These are phyloP conservation scores for Globisporangium nunn DNA, from an alignment of 352 stramenopile genomes.

Conservation along the genomic window DNA sequence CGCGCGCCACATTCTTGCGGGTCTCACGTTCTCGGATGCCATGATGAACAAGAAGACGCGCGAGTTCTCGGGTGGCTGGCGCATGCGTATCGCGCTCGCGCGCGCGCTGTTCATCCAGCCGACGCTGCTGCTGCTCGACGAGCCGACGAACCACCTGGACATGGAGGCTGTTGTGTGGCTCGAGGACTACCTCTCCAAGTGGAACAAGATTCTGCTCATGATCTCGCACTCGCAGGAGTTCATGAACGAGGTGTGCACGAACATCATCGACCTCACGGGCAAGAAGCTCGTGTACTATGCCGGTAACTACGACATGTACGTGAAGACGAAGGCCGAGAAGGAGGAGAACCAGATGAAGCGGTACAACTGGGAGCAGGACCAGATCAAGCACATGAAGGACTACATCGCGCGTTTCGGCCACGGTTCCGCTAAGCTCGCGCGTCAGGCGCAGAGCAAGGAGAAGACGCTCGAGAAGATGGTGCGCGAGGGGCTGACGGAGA, in stretches of 20 bases:
- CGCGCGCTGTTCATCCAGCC: constrained; percentile 98
- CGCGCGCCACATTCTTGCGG: constrained; percentile 94
- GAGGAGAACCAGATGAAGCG: constrained; percentile 95
- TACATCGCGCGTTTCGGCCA: constrained; percentile 99
- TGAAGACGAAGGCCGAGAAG: constrained; percentile 95
- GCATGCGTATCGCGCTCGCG: constrained; percentile 98
- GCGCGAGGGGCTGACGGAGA: constrained; percentile 91
- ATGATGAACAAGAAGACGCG: constrained; percentile 99
- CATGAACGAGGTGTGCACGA: constrained; percentile 97
- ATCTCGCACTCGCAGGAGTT: constrained; percentile 99
- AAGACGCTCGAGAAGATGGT: constrained; percentile 99
- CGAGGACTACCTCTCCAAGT: constrained; percentile 98
- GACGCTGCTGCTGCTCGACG: constrained; percentile 98
- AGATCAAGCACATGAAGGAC: constrained; percentile 98
- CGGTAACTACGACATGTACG: constrained; percentile 99
- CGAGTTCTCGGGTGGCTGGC: constrained; percentile 97
- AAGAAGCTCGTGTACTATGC: constrained; percentile 98
- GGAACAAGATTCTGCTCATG: constrained; percentile 93
- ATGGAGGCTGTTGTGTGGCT: constrained; percentile 99
- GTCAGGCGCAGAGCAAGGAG: constrained; percentile 96
- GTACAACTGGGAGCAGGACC: constrained; percentile 97
- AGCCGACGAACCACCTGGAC: constrained; percentile 98
- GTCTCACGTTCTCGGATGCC: constrained; percentile 95
- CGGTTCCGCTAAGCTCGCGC: constrained; percentile 95
- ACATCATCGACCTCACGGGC: constrained; percentile 98